Percentiles rank a stretch among this genome's conserved stretches.
These are phyloP conservation scores for Talaromyces ruber DNA, from an alignment of 495 filamentous ascomycete genomes.

Conservation along the genomic window DNA sequence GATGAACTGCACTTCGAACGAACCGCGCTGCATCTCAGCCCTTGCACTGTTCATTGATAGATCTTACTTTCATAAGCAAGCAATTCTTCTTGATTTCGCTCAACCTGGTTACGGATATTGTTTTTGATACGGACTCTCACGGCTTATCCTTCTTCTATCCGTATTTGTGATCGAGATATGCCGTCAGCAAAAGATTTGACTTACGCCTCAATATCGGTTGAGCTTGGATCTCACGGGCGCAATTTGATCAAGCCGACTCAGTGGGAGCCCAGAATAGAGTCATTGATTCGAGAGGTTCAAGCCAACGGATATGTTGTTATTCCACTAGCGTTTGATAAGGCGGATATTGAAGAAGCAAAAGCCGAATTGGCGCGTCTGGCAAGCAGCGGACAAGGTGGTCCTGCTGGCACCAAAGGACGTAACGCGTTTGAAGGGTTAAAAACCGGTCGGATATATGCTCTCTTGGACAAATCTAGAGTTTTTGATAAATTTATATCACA, in stretches of 20 bases:
- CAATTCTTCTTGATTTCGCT: not conserved
- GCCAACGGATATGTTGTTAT: not conserved
- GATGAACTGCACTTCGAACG: not conserved
- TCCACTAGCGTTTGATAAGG: not conserved
- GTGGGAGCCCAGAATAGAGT: not conserved
- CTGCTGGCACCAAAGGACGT: not conserved
- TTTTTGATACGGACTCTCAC: not conserved
- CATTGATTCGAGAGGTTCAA: not conserved
- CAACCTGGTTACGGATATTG: not conserved
- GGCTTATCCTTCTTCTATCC: not conserved
- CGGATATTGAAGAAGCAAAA: not conserved
- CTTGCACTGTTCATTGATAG: not conserved
- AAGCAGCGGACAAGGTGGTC: not conserved
- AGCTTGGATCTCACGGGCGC: not conserved
- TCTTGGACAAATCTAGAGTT: conserved; percentile 2
- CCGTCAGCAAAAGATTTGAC: not conserved
- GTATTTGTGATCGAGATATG: not conserved
- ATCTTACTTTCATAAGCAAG: not conserved
- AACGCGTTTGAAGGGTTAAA: not conserved
- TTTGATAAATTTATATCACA: conserved; percentile 2
- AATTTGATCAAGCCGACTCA: not conserved
- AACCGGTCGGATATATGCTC: conserved; percentile 2
- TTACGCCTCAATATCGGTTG: not conserved
- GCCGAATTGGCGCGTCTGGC: not conserved
- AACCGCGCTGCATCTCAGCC: not conserved